phyloP scores from a whole-genome alignment of 495 filamentous ascomycete genomes.

The Pyrenula aspistea region DNA sequence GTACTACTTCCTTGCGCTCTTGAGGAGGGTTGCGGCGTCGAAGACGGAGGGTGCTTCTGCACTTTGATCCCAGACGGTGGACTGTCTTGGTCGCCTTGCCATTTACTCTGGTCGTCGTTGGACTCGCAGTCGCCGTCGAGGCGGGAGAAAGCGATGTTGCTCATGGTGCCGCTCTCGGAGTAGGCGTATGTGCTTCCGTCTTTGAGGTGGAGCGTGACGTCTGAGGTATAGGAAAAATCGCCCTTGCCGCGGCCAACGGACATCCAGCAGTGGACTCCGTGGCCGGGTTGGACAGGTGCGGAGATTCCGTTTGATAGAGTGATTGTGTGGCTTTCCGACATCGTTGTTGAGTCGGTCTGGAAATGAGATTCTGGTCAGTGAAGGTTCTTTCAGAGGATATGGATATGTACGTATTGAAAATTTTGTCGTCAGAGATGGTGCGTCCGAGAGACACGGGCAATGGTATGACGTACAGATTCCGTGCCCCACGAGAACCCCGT shows the following conservation, averaged over 20 bases:
- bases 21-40: no score
- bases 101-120: neutral
- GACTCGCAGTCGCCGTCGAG: neutral
- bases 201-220: neutral
- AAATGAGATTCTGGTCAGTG: neutral
- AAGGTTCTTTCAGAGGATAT: no score
- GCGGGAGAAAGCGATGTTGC: neutral
- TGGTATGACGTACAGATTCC: no score
- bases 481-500: neutral
- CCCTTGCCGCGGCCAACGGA: neutral
- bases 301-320: neutral
- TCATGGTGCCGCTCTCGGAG: neutral
- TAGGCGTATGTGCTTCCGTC: neutral
- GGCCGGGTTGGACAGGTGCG: neutral
- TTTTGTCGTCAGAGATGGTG: no score
- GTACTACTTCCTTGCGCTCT: no score
- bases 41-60: no score
- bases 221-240: neutral
- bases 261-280: neutral
- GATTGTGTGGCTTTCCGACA: neutral
- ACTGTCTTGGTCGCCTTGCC: neutral
- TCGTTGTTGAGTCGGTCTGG: neutral
- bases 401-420: no score
- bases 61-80: neutral
- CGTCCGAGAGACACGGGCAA: no score